Conservation (phyloP, 208 protist genomes). For the Lotmaria passim region DNA sequence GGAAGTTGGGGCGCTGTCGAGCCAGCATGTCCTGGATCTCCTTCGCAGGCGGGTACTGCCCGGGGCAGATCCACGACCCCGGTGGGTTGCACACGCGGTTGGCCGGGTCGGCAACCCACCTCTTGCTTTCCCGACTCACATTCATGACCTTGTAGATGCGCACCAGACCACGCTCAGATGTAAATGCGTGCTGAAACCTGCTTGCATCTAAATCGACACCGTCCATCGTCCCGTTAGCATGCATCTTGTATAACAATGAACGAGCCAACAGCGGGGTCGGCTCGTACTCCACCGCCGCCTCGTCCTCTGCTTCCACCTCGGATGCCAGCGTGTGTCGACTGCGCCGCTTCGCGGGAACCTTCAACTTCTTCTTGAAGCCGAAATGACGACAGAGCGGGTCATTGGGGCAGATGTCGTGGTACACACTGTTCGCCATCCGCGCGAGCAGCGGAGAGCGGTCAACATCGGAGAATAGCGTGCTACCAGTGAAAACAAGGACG, state of each 20-base stretch:
- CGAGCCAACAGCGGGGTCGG: too few relatives aligned
- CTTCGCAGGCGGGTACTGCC: slow-evolving; percentile 78
- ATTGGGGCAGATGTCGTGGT: slow-evolving; percentile 71
- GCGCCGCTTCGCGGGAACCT: not conserved
- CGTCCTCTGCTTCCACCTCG: not conserved
- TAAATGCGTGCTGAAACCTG: slow-evolving; percentile 91
- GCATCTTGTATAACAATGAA: slow-evolving; percentile 77
- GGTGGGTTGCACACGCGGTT: slow-evolving; percentile 60
- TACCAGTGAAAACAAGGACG: slow-evolving; percentile 87
- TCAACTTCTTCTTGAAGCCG: slow-evolving; percentile 32
- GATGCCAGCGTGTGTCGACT: not conserved
- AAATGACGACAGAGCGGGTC: slow-evolving; percentile 66
- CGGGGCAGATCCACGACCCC: slow-evolving; percentile 68
- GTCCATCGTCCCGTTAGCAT: slow-evolving; percentile 9
- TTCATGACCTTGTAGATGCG: slow-evolving; percentile 97
- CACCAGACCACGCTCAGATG: slow-evolving; percentile 95
- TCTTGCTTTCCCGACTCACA: slow-evolving; percentile 66
- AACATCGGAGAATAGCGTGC: slow-evolving; percentile 46
- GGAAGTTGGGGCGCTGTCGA: too few relatives aligned
- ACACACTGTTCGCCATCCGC: slow-evolving; percentile 83
- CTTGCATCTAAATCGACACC: slow-evolving; percentile 21
- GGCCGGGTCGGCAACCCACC: slow-evolving; percentile 61
- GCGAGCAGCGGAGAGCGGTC: slow-evolving; percentile 67
- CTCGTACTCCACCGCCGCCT: too few relatives aligned
- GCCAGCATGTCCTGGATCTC: slow-evolving; percentile 50